Evolutionary conservation across 164 flowering plant species (phyloP).

Genomic region (Paratinospora sagittata): DNA sequence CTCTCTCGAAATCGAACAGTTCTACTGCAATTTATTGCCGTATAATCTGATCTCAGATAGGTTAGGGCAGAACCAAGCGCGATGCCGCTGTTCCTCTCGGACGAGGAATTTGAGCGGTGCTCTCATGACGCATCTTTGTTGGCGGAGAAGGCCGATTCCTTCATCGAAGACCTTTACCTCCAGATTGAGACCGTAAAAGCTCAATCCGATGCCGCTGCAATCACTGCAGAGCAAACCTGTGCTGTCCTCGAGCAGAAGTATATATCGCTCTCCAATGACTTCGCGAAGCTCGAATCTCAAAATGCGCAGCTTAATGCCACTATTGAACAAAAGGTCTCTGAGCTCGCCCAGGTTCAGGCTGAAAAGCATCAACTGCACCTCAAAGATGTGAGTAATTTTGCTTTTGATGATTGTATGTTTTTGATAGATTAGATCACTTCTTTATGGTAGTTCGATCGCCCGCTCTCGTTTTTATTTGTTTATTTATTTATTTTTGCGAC

Average conservation of each 20-base stretch:
- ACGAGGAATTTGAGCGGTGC: slow-evolving; percentile 57
- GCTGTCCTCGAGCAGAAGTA: slow-evolving; percentile 80
- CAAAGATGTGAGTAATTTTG: slow-evolving; percentile 30
- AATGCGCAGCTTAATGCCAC: slow-evolving; percentile 40
- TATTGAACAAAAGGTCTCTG: slow-evolving; percentile 46
- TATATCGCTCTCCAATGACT: slow-evolving; percentile 63
- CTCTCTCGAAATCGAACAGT: neutral
- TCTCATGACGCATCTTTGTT: slow-evolving; percentile 37
- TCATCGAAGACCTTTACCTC: slow-evolving; percentile 38
- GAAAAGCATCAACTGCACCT: slow-evolving; percentile 65
- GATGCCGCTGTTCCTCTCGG: slow-evolving; percentile 85
- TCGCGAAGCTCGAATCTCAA: slow-evolving; percentile 46
- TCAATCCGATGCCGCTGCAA: slow-evolving; percentile 72
- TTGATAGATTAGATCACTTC: neutral
- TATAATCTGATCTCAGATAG: neutral
- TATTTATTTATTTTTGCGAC: neutral
- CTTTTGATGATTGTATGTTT: neutral
- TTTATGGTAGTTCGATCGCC: too few species aligned
- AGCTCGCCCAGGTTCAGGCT: slow-evolving; percentile 52
- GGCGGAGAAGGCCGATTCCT: slow-evolving; percentile 74
- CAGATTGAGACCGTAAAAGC: slow-evolving; percentile 71
- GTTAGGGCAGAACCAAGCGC: slow-evolving; percentile 13
- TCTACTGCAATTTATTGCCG: neutral
- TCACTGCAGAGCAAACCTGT: slow-evolving; percentile 86
- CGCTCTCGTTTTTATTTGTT: neutral